These are phyloP conservation scores for Saitozyma podzolica DNA, from an alignment of 768 basidiomycete genomes.

Conservation along the genomic window DNA sequence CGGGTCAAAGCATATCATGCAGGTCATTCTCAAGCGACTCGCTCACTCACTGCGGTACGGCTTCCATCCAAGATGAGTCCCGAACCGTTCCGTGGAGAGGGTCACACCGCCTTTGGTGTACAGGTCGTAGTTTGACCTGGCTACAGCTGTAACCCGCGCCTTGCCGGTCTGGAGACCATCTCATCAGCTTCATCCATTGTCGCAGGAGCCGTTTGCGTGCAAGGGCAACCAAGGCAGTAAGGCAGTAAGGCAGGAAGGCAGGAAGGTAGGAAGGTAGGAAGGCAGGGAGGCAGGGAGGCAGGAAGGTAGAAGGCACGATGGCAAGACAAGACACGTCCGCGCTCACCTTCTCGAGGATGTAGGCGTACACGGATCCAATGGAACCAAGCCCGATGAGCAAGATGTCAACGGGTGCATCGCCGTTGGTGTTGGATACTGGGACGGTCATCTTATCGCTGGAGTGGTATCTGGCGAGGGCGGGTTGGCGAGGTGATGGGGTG, in stretches of 20 bases:
- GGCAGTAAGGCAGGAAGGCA: too few species aligned
- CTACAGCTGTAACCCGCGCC: slow-evolving; percentile 70
- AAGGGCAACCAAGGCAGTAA: too few species aligned
- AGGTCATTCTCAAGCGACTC: slow-evolving; percentile 7
- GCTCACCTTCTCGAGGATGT: slow-evolving; percentile 69
- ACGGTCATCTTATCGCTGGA: too few species aligned
- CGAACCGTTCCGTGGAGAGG: slow-evolving; percentile 64
- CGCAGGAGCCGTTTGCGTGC: too few species aligned
- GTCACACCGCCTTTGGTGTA: slow-evolving; percentile 35
- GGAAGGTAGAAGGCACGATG: too few species aligned
- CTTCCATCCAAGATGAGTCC: slow-evolving; percentile 61
- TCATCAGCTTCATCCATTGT: background rate
- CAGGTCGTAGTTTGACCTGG: slow-evolving; percentile 66
- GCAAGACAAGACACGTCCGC: too few species aligned
- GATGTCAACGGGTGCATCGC: slow-evolving; percentile 21
- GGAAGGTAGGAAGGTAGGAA: too few species aligned
- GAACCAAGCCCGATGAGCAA: slow-evolving; percentile 45
- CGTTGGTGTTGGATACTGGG: background rate
- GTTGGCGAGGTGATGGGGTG: too few species aligned
- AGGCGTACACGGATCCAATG: slow-evolving; percentile 43
- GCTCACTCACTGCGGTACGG: slow-evolving; percentile 65
- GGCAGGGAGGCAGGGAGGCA: too few species aligned
- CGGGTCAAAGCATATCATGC: background rate
- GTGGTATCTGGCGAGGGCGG: too few species aligned
- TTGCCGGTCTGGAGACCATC: slow-evolving; percentile 56